These are phyloP conservation scores for Hevea brasiliensis DNA, from an alignment of 345 rosid species.

Conservation along the genomic window DNA sequence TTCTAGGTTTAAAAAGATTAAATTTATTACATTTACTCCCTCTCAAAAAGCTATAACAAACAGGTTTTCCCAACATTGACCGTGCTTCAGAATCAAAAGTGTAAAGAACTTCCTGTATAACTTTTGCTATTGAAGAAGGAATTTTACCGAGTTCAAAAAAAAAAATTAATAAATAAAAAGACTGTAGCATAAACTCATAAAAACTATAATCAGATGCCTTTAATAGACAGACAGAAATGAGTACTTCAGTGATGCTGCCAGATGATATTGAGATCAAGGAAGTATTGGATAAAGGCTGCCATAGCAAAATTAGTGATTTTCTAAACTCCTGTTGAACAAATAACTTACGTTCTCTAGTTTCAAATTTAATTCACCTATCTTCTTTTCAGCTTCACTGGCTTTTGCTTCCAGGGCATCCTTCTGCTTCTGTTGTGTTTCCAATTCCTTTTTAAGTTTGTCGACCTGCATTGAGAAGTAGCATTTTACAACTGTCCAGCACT, in stretches of 20 bases:
- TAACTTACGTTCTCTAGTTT: conserved; percentile 62
- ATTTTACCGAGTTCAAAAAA: no score
- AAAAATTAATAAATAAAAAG: no score
- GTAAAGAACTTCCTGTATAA: no score
- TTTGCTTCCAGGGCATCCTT: conserved; percentile 56
- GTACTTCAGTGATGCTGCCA: not conserved
- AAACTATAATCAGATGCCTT: no score
- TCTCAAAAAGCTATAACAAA: no score
- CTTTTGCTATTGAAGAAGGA: no score
- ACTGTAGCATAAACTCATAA: no score
- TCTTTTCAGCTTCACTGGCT: conserved; percentile 60
- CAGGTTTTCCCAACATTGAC: no score
- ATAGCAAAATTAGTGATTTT: not conserved
- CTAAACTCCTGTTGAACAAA: not conserved
- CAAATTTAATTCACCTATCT: conserved; percentile 46
- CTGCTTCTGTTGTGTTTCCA: conserved; percentile 51
- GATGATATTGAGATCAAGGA: not conserved
- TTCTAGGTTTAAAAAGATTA: no score
- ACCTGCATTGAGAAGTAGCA: conserved; percentile 46
- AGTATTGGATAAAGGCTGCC: not conserved
- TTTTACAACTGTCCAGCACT: conserved; percentile 9
- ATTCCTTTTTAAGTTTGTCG: conserved; percentile 53
- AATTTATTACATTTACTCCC: no score
- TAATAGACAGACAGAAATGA: no score
- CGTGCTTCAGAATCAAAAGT: no score